Conservation (phyloP, 1,139 yeast genomes). For the Diutina rugosa region DNA sequence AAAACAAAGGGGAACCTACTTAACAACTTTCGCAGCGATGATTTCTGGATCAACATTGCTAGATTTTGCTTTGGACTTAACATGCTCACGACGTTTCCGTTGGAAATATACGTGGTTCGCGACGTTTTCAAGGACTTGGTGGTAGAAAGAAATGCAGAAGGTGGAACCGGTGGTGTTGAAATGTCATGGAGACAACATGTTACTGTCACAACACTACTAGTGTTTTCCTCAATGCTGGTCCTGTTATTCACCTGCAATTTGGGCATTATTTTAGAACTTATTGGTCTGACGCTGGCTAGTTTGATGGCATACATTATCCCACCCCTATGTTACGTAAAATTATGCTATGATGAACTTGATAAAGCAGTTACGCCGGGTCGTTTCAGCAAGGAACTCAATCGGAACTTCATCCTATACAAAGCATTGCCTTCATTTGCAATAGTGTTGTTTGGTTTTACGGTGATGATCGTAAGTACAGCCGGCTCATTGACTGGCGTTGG, state of each 20-base stretch:
- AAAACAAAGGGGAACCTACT: constrained; percentile 77
- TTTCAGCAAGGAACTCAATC: constrained; percentile 10
- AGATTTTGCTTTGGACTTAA: constrained; percentile 86
- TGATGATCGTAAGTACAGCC: constrained; percentile 67
- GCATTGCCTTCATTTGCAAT: constrained; percentile 47
- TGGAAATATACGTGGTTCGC: constrained; percentile 81
- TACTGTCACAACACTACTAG: constrained; percentile 53
- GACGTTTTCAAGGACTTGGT: constrained; percentile 68
- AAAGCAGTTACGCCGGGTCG: constrained; percentile 15
- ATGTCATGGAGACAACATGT: constrained; percentile 41
- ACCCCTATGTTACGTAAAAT: constrained; percentile 65
- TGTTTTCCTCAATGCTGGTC: constrained; percentile 59
- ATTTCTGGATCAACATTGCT: constrained; percentile 67
- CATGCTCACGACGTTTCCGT: constrained; percentile 87
- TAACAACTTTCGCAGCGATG: constrained; percentile 73
- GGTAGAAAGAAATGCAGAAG: constrained; percentile 8
- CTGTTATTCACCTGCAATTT: constrained; percentile 75
- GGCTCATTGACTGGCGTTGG: constrained; percentile 51
- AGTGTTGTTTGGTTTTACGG: constrained; percentile 56
- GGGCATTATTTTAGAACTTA: constrained; percentile 79
- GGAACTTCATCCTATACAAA: constrained; percentile 16
- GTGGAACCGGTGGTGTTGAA: constrained; percentile 24
- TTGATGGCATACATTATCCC: constrained; percentile 88
- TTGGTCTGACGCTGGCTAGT: constrained; percentile 90
- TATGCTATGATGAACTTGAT: constrained; percentile 40